These are phyloP conservation scores for Mallotus nudiflorus DNA, from an alignment of 345 rosid genomes.

Conservation along the genomic window DNA sequence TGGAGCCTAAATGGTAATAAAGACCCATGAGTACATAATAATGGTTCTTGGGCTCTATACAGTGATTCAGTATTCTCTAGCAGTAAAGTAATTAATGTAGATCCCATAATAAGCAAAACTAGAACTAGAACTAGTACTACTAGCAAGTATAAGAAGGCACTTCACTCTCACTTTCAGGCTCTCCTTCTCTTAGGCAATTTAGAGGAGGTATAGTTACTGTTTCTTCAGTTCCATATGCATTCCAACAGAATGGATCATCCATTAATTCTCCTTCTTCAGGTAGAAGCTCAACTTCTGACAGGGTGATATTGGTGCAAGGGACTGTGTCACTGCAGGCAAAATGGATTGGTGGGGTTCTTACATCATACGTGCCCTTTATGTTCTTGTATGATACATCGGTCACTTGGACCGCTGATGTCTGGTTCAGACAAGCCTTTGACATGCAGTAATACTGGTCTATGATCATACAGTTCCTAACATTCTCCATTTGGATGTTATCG, in stretches of 20 bases:
- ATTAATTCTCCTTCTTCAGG: slow-evolving; percentile 85
- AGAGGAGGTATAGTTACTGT: slow-evolving; percentile 82
- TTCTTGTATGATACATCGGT: slow-evolving; percentile 60
- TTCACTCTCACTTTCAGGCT: slow-evolving; percentile 47
- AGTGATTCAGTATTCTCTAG: background rate
- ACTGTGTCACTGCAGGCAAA: slow-evolving; percentile 95
- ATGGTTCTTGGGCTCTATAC: slow-evolving; percentile 16
- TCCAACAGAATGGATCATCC: slow-evolving; percentile 98
- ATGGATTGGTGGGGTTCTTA: slow-evolving; percentile 73
- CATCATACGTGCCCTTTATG: slow-evolving; percentile 91
- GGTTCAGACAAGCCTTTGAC: slow-evolving; percentile 62
- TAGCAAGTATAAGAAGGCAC: slow-evolving; percentile 44
- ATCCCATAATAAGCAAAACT: background rate
- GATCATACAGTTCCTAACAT: slow-evolving; percentile 84
- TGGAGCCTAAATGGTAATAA: slow-evolving; percentile 40
- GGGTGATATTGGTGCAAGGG: slow-evolving; percentile 85
- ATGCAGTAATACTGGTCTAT: slow-evolving; percentile 89
- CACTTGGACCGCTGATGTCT: slow-evolving; percentile 85
- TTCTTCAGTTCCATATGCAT: slow-evolving; percentile 85
- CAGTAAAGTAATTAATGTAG: background rate
- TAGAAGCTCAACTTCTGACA: slow-evolving; percentile 87
- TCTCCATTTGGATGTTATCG: slow-evolving; percentile 90
- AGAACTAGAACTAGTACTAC: background rate
- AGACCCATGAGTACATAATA: slow-evolving; percentile 12
- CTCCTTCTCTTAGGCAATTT: slow-evolving; percentile 73